These are phyloP conservation scores for Boletus pseudopeckii DNA, from an alignment of 768 basidiomycete genomes.

Conservation along the genomic window DNA sequence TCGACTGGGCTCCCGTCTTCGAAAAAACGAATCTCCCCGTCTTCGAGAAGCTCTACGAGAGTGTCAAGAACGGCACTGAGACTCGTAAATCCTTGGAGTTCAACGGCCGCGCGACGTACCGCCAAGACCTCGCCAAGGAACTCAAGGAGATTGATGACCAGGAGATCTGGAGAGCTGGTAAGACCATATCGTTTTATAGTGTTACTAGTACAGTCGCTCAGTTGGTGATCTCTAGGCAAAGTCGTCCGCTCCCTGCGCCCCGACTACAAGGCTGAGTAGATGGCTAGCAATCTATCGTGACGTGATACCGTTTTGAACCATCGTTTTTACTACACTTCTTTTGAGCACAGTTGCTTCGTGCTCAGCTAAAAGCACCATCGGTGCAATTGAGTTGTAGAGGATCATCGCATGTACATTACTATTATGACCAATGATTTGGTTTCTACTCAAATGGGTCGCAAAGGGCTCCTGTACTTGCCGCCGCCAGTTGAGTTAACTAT, in stretches of 20 bases:
- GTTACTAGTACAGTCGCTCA: constrained; percentile 10
- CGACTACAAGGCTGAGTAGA: constrained; percentile 69
- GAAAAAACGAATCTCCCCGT: constrained; percentile 92
- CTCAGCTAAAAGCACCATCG: constrained; percentile 24
- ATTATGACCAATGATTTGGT: background rate
- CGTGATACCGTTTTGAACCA: constrained; percentile 5
- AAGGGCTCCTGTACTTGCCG: background rate
- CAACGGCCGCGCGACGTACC: constrained; percentile 90
- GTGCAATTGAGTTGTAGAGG: constrained; percentile 20
- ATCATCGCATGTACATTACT: constrained; percentile 18
- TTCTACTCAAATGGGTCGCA: constrained; percentile 2
- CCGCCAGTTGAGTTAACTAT: background rate
- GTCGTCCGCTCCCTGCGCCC: constrained; percentile 86
- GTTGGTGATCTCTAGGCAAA: constrained; percentile 52
- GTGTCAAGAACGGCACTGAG: constrained; percentile 93
- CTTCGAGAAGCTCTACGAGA: constrained; percentile 93
- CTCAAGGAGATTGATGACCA: constrained; percentile 94
- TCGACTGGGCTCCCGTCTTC: constrained; percentile 98
- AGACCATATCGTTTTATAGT: constrained; percentile 19
- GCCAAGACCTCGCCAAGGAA: constrained; percentile 88
- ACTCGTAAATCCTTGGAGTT: constrained; percentile 96
- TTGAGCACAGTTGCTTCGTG: constrained; percentile 12
- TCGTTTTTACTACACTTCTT: constrained; percentile 6
- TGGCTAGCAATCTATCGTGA: background rate
- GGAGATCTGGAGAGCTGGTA: constrained; percentile 97